Evolutionary conservation across 1,139 yeast species (phyloP).

Genomic region (Schizosaccharomyces versatilis): DNA sequence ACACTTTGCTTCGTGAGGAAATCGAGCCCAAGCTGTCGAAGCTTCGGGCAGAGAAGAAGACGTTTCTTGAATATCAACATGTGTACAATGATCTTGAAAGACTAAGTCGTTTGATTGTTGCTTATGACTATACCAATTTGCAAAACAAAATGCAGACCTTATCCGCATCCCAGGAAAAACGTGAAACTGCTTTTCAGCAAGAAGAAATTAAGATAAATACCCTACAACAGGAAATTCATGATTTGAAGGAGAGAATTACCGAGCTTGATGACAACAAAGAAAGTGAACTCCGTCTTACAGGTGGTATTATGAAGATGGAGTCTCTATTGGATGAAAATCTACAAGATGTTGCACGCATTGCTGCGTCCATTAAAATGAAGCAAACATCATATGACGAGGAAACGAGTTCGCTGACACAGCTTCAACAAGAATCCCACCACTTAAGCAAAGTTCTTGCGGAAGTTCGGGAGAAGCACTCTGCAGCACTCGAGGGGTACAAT

Average conservation of each 20-base stretch:
- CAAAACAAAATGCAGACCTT: slow-evolving; percentile 1
- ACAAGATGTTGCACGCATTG: slow-evolving; percentile 32
- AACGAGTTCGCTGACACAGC: background rate
- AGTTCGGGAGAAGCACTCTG: background rate
- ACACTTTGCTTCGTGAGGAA: slow-evolving; percentile 54
- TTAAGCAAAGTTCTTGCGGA: no score
- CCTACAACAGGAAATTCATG: background rate
- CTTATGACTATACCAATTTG: slow-evolving; percentile 43
- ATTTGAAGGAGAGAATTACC: background rate
- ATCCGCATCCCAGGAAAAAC: background rate
- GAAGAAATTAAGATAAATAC: background rate
- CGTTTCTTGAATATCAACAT: slow-evolving; percentile 68
- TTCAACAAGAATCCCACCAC: background rate
- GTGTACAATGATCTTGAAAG: slow-evolving; percentile 64
- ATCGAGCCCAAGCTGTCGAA: slow-evolving; percentile 82
- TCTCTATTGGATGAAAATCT: slow-evolving; percentile 21
- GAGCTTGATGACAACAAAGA: background rate
- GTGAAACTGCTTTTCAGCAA: background rate
- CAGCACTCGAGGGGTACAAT: background rate
- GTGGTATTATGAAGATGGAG: background rate
- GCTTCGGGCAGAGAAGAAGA: slow-evolving; percentile 57
- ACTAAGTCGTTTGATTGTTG: slow-evolving; percentile 47
- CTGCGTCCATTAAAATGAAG: slow-evolving; percentile 38
- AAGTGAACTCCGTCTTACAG: background rate
- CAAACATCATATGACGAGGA: slow-evolving; percentile 25